These are phyloP conservation scores for Pseudocercospora eumusae DNA, from an alignment of 2,329 filamentous ascomycete genomes.

Conservation along the genomic window DNA sequence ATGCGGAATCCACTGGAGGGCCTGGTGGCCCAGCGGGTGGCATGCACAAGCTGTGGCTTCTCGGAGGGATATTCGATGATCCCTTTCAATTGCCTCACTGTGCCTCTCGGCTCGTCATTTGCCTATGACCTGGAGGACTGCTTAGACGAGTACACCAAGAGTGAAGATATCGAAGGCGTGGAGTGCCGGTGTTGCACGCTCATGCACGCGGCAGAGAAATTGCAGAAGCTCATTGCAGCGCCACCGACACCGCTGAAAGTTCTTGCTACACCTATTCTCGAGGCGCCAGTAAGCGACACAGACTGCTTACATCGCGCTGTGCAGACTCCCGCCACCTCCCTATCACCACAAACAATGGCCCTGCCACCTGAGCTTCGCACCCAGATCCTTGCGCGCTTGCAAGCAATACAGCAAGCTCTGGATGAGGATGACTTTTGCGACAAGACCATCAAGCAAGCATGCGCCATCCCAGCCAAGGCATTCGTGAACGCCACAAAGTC, in stretches of 20 bases:
- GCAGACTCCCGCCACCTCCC: constrained; percentile 17
- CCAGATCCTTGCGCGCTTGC: constrained; percentile 57
- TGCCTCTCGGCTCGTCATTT: constrained; percentile 69
- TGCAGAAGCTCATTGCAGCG: constrained; percentile 48
- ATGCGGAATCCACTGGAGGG: constrained; percentile 80
- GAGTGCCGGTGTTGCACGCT: constrained; percentile 91
- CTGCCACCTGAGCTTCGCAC: constrained; percentile 48
- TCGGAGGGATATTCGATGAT: constrained; percentile 87
- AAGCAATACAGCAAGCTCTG: constrained; percentile 68
- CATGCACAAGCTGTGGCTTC: constrained; percentile 80
- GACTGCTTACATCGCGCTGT: constrained; percentile 20
- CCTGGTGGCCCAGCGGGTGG: constrained; percentile 81
- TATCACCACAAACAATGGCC: constrained; percentile 26
- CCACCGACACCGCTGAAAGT: constrained; percentile 6
- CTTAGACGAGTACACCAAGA: constrained; percentile 77
- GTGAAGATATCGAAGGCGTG: constrained; percentile 85
- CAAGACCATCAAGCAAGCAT: constrained; percentile 49
- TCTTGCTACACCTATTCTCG: background rate
- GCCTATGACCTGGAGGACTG: constrained; percentile 74
- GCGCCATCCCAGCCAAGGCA: constrained; percentile 58
- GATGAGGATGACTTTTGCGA: constrained; percentile 78
- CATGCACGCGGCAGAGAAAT: constrained; percentile 57
- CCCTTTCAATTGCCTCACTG: constrained; percentile 89
- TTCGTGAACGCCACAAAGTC: constrained; percentile 81
- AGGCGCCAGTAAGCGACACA: background rate